Base-by-base conservation (phyloP, 169 alveolate species). In the Perkinsus olseni region DNA sequence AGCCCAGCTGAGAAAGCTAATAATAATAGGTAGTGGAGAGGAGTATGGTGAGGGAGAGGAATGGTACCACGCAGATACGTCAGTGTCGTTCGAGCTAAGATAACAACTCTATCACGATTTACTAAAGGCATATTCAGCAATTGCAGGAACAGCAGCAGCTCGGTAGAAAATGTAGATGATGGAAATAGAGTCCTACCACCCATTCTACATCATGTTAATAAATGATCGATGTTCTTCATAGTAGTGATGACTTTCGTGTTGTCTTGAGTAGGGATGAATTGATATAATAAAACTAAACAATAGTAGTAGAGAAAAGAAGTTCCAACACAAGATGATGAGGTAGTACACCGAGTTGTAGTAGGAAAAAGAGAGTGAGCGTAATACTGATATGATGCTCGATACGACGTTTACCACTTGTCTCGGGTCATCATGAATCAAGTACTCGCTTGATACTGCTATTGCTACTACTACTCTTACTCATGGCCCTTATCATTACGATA, bases 321-420 rank as follows among this genome's bases (percentile, higher is more conserved):
- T 40, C 50, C 50, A 40, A 6, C 11, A 24, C 37, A 62, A 62
- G 82, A 62, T 0, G 82, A 62, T 21, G 31, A 62, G 17, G 36
- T 62, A 62, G 34, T 13, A 28, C 50, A 40, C 50, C 3, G 50
- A n/a, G n/a, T n/a, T n/a, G n/a, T n/a, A 17, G 62, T 45, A 45
- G 82, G 28, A 62, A 62, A 3, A 62, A 62, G 82, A 3, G 82
- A 24, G 1, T 62, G 34, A 21, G 28, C 28, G 37, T 62, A 28
- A 62, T 62, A 62, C 82, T 62, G 82, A 62, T 62, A 62, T 62
- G 82, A 62, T 62, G 82, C 82, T 62, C 82, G 82, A 62, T 62
- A 62, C 82, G 82, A 13, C 82, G 82, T 62, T 62, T 62, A 24
- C 1, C 82, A 62, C 82, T 62, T 8, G 82, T 62, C 34, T 62